Percentiles rank a stretch among this genome's conserved stretches.
phyloP scores from a whole-genome alignment of 495 filamentous ascomycete species.

The Penicillium paradoxum region DNA sequence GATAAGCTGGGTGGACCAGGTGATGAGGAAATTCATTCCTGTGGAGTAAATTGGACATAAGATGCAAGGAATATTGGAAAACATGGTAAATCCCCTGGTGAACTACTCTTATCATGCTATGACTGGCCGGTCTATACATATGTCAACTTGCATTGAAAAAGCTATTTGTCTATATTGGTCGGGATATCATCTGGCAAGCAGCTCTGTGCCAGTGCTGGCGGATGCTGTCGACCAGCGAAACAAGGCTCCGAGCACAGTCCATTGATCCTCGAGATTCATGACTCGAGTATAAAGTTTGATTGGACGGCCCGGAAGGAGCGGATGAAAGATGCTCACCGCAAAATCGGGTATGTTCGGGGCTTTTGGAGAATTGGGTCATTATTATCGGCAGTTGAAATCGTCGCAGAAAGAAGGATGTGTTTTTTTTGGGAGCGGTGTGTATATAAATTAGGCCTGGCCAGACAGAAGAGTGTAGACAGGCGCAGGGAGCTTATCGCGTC shows the following conservation, averaged over 20 bases:
- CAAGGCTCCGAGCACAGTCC: background rate
- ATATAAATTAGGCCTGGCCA: slow-evolving; percentile 42
- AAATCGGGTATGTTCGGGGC: slow-evolving; percentile 2
- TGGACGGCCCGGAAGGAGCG: background rate
- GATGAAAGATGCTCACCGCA: slow-evolving; percentile 1
- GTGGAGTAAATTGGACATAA: background rate
- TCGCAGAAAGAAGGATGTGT: slow-evolving; percentile 4
- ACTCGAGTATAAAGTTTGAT: background rate
- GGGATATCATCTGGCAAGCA: background rate
- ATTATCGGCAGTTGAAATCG: slow-evolving; percentile 4
- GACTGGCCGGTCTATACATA: background rate
- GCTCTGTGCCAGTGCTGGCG: slow-evolving; percentile 1
- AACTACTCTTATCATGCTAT: background rate
- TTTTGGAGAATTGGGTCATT: slow-evolving; percentile 5
- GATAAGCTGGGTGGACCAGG: slow-evolving; percentile 48
- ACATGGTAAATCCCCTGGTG: too few relatives aligned
- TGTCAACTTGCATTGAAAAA: slow-evolving; percentile 5
- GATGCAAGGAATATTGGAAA: too few relatives aligned
- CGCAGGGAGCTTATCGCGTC: slow-evolving; percentile 79
- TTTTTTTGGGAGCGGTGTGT: slow-evolving; percentile 8
- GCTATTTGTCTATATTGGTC: slow-evolving; percentile 14
- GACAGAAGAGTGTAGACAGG: slow-evolving; percentile 80
- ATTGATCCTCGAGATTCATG: background rate
- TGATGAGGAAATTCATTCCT: slow-evolving; percentile 55
- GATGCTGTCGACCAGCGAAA: slow-evolving; percentile 7